Evolutionary conservation across 768 basidiomycete genomes (phyloP), one percentile per base, ranked within the genome.

Genomic region (Panellus pusillus): DNA sequence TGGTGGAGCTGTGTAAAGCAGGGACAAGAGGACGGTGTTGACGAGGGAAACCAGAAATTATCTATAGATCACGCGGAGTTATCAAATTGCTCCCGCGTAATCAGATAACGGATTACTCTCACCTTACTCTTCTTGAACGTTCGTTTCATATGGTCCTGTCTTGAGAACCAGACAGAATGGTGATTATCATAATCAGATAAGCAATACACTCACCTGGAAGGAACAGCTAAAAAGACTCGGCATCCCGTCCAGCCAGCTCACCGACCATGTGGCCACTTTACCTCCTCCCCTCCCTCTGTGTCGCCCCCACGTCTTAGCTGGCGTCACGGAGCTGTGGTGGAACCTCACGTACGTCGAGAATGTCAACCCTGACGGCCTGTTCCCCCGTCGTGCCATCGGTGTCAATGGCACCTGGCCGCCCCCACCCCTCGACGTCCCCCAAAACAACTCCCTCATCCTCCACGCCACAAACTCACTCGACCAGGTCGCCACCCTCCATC

Each of bases 371-470:
- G 93, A 96, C 65, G 91, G 89, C 6, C 81, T 93, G 47, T 81
- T 73, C 47, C 74, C 82, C 12, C 84, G 95, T 44, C 76, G 84
- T 9, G 93, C 84, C 45, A 82, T 97, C 45, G 94, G 94, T 48
- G 83, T 97, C 46, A 98, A 98, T 65, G 83, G 84, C 17, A 88
- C 90, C 6, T 98, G 95, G 96, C 95, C 95, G 87, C 93, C 91
- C 2, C 95, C 95, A 1, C 85, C 91, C 0, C 73, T 97, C 54
- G 80, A 86, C 20, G 81, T 93, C 11, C 79, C 77, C 57, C 79
- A 82, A 6, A 78, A 77, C 17, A 93, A 98, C 68, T 80, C 81
- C 0, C 74, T 97, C 28, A 63, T 88, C 24, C 77, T 98, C 0
- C 94, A 98, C 66, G 83, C 85, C 6, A 75, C 75, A 27, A 93